These are phyloP conservation scores for Zelonia costaricensis DNA, from an alignment of 208 protist genomes.

Conservation along the genomic window DNA sequence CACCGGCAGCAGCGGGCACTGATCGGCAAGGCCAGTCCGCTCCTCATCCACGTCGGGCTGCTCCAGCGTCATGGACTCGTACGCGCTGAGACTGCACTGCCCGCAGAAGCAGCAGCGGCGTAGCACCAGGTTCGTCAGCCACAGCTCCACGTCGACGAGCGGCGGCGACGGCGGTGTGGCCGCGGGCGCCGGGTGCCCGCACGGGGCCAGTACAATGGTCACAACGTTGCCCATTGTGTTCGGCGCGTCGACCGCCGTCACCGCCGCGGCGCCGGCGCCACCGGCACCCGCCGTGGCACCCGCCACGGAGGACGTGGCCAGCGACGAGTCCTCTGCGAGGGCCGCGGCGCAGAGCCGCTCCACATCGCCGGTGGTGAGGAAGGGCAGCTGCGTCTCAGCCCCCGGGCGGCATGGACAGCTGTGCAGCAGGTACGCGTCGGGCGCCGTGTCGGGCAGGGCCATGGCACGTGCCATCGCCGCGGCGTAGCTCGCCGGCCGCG, in stretches of 20 bases:
- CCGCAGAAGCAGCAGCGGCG: slow-evolving; percentile 38
- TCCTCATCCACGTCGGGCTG: no score
- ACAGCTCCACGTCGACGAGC: slow-evolving; percentile 22
- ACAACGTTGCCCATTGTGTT: no score
- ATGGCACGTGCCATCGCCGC: background rate
- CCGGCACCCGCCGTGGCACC: no score
- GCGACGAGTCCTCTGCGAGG: background rate
- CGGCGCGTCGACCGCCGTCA: background rate
- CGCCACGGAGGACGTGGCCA: no score
- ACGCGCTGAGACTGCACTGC: no score
- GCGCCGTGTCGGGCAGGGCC: slow-evolving; percentile 12
- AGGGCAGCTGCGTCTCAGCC: background rate
- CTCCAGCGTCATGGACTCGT: no score
- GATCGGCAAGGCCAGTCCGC: no score
- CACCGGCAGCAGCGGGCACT: background rate
- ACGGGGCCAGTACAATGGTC: no score
- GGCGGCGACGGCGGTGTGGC: background rate
- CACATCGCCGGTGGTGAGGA: slow-evolving; percentile 29
- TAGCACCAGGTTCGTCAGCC: slow-evolving; percentile 22
- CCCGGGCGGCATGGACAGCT: slow-evolving; percentile 11
- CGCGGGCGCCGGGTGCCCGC: no score
- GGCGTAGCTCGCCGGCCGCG: background rate
- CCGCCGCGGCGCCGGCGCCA: no score
- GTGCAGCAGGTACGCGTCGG: slow-evolving; percentile 27
- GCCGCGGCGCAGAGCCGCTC: slow-evolving; percentile 8